Evolutionary conservation across 768 basidiomycete species (phyloP).

Genomic region (Brasilioporus rufonigricans): DNA sequence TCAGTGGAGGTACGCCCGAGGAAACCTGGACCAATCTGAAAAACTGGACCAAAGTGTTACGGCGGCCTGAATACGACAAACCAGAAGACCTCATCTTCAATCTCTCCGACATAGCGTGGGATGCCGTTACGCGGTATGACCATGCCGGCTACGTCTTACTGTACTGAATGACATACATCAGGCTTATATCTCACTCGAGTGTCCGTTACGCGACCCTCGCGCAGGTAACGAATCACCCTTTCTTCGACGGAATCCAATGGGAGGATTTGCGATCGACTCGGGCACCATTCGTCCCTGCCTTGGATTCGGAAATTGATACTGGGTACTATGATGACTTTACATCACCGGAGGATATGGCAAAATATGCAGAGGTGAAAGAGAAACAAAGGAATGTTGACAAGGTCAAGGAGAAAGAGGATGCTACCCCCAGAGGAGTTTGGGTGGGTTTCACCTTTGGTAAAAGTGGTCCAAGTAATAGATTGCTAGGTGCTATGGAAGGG

Average conservation of each 20-base stretch:
- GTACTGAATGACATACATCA: conserved; percentile 27
- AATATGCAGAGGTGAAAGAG: conserved; percentile 97
- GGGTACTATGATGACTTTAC: conserved; percentile 95
- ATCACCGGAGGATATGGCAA: conserved; percentile 91
- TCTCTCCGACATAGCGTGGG: conserved; percentile 90
- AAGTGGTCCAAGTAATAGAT: conserved; percentile 61
- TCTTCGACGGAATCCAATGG: conserved; percentile 80
- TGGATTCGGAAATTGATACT: conserved; percentile 93
- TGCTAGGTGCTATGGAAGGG: conserved; percentile 26
- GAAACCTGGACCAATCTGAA: conserved; percentile 99
- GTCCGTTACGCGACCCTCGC: conserved; percentile 72
- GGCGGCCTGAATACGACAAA: conserved; percentile 93
- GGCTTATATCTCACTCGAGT: conserved; percentile 85
- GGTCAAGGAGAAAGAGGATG: conserved; percentile 85
- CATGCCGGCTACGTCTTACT: not conserved
- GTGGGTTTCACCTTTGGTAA: conserved; percentile 92
- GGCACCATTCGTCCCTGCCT: conserved; percentile 91
- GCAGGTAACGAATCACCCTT: conserved; percentile 75
- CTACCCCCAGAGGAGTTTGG: conserved; percentile 74
- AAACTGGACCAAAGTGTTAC: conserved; percentile 92
- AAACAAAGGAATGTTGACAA: conserved; percentile 93
- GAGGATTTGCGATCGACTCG: conserved; percentile 68
- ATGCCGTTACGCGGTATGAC: conserved; percentile 79
- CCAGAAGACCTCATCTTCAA: conserved; percentile 98
- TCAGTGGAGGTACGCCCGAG: conserved; percentile 92